Evolutionary conservation across 805 yeast genomes (phyloP), one percentile per base, ranked within the genome.

Genomic region (Candida rishiriensis): DNA sequence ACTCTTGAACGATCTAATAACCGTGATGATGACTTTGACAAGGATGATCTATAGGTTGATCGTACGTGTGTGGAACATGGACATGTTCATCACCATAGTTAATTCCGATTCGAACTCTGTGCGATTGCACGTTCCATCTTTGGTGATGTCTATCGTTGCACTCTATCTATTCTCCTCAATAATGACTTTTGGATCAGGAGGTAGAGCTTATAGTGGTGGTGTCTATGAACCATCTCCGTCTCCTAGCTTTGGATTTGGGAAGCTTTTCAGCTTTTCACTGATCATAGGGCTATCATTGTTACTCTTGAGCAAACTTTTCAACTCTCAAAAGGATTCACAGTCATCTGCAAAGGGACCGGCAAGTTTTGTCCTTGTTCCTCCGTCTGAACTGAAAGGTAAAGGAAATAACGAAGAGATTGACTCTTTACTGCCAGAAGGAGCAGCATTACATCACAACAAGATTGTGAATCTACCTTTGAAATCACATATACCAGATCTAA

Each of bases 111-210:
- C 54, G 13, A 47, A 50, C 12, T 48, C 51, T 3, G 38, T 55
- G 3, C 53, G 54, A 37, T 12, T 63, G 5, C 68, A 63, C 46
- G 46, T 63, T 15, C 66, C 66, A 12, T 43, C 59, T 3, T 31
- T 55, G 10, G 18, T 51, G 2, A 15, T 52, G 13, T 42, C 40
- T 1, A 9, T 55, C 1, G 13, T 53, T 6, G 33, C 21, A 7
- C 11, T 59, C 3, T 59, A 60, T 34, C 8, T 48, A 3, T 2
- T 46, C 3, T 34, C 41, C 13, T 37, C 46, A 3, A 13, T 45
- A 14, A 18, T 45, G 26, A 21, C 26, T 21, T 21, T 7, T 5
- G 26, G 26, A 21, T 5, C 26, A 7, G 7, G 26, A 4, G 26
- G 26, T 21, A 21, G 26, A 21, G 26, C 7, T 21, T 21, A 21